Evolutionary conservation across 371 early-diverging fungal genomes (phyloP), one percentile per base, ranked within the genome.

Genomic region (Vittaforma corneae): DNA sequence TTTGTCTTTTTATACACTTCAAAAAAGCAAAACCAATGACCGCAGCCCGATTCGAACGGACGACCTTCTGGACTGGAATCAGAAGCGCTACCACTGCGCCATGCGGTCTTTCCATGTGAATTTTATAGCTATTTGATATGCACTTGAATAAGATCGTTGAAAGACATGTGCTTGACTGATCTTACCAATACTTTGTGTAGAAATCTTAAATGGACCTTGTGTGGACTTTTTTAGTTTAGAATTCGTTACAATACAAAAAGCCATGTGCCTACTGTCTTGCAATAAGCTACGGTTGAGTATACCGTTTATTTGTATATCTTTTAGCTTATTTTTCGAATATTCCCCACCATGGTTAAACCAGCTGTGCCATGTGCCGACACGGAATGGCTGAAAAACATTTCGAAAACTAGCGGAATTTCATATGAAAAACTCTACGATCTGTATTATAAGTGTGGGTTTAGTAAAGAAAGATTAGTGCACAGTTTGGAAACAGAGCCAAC

Each of bases 11-110:
- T n/a, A n/a, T n/a, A n/a, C n/a, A n/a, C n/a, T n/a, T n/a, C n/a
- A n/a, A n/a, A n/a, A n/a, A n/a, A n/a, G n/a, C n/a, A n/a, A n/a
- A n/a, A n/a, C n/a, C n/a, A n/a, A n/a, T 71, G 72, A 72, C 67
- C 67, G 38, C 58, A 63, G 29, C 32, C 64, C 70, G 74, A 62
- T 50, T 73, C 53, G 74, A 73, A 73, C 74, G 70, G 45, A 54
- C 44, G 71, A 69, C 74, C 74, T 60, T 57, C 62, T 64, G 74
- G 68, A 45, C 68, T 67, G 74, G 68, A 73, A 67, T 73, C 74
- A 62, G 62, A 69, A 47, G 70, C 74, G 74, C 74, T 73, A 69
- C 74, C 74, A 70, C 71, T 73, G 74, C 66, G 74, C 74, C 74
- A 73, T 63, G 51, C 47, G 54, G 67, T 59, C 72, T 63, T 0